Evolutionary conservation across 2,329 filamentous ascomycete genomes (phyloP).

Genomic region (Trichoderma hamatum): DNA sequence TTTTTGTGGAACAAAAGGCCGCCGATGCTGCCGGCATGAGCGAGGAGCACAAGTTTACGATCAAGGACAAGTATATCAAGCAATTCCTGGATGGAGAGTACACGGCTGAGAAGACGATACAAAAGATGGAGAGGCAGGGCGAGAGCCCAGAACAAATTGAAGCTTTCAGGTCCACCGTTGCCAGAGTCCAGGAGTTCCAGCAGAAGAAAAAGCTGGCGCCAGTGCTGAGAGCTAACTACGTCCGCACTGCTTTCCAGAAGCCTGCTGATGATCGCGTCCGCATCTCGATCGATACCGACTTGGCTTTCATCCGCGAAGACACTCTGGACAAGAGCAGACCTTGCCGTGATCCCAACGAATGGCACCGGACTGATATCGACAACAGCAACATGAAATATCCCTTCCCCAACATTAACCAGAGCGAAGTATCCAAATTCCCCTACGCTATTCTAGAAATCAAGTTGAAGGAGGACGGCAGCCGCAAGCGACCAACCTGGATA

Average conservation of each 20-base stretch:
- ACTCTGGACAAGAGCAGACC: conserved; percentile 80
- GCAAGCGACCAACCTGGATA: conserved; percentile 81
- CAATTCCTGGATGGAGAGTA: conserved; percentile 85
- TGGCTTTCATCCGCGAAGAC: conserved; percentile 82
- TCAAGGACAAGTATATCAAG: conserved; percentile 94
- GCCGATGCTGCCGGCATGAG: conserved; percentile 76
- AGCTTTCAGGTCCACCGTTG: conserved; percentile 70
- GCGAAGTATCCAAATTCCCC: conserved; percentile 88
- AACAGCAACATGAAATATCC: conserved; percentile 80
- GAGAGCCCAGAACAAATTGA: conserved; percentile 67
- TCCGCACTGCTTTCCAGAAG: conserved; percentile 93
- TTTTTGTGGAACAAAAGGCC: conserved; percentile 87
- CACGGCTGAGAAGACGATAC: conserved; percentile 85
- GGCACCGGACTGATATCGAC: conserved; percentile 93
- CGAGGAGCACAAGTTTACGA: conserved; percentile 76
- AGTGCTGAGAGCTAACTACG: conserved; percentile 88
- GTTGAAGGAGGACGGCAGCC: conserved; percentile 66
- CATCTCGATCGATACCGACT: conserved; percentile 88
- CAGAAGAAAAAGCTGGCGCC: conserved; percentile 77
- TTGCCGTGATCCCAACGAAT: conserved; percentile 83
- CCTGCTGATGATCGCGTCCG: conserved; percentile 87
- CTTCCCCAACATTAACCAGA: conserved; percentile 83
- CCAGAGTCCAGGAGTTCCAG: conserved; percentile 79
- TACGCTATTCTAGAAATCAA: conserved; percentile 94
- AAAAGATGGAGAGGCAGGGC: conserved; percentile 82